phyloP scores from a whole-genome alignment of 2,329 filamentous ascomycete species.

The Pestalotiopsis sp. region DNA sequence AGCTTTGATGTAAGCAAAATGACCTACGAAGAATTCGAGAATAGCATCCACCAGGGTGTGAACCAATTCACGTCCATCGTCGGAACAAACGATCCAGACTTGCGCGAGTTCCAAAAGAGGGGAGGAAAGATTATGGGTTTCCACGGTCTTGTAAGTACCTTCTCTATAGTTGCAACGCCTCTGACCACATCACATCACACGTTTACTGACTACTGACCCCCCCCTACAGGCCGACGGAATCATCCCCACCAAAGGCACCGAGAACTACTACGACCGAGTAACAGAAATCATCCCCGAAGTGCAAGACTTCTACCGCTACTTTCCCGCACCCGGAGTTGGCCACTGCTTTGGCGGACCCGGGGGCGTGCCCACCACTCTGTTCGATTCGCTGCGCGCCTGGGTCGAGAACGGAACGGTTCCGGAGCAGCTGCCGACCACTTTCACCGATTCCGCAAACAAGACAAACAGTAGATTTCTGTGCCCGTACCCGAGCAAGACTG shows the following conservation, averaged over 20 bases:
- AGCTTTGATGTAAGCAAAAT: background rate
- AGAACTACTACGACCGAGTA: background rate
- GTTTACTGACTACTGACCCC: background rate
- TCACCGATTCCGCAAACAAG: background rate
- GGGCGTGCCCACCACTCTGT: background rate
- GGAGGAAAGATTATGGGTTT: slow-evolving; percentile 3
- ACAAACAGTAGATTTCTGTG: background rate
- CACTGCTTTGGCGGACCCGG: slow-evolving; percentile 7
- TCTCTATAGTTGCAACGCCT: background rate
- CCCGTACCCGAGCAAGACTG: background rate
- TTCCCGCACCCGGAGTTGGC: background rate
- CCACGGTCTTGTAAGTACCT: background rate
- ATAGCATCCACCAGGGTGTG: background rate
- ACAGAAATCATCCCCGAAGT: background rate
- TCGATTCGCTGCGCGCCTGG: background rate
- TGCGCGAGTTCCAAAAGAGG: background rate
- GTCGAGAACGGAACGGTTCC: slow-evolving; percentile 8
- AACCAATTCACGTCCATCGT: background rate
- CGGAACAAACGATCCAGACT: background rate
- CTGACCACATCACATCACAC: no score
- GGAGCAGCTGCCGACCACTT: background rate
- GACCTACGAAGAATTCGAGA: background rate
- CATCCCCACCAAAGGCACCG: background rate
- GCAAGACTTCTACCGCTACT: background rate
- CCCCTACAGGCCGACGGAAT: background rate